phyloP scores from a whole-genome alignment of 768 basidiomycete genomes.

The Cystobasidium ongulense region DNA sequence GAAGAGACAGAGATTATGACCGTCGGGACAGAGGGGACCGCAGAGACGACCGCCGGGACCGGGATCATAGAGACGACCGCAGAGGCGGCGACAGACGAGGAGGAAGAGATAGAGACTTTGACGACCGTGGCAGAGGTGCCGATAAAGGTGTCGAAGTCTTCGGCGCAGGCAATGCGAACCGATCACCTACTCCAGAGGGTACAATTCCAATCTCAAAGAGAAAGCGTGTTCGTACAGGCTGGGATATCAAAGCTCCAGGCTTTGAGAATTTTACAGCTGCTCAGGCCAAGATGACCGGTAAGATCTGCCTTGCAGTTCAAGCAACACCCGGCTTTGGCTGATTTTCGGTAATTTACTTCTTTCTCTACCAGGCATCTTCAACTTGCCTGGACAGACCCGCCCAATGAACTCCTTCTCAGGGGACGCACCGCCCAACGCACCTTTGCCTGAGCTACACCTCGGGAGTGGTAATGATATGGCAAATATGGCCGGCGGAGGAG shows the following conservation, averaged over 20 bases:
- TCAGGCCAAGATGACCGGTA: constrained; percentile 98
- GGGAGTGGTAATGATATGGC: constrained; percentile 15
- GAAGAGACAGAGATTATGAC: constrained; percentile 6
- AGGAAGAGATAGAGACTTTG: constrained; percentile 25
- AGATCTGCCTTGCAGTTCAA: constrained; percentile 33
- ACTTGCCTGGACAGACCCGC: constrained; percentile 72
- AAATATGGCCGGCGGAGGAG: constrained; percentile 42
- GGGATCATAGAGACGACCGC: constrained; percentile 35
- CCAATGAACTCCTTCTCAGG: constrained; percentile 43
- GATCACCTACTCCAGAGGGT: constrained; percentile 85
- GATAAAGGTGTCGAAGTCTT: constrained; percentile 45
- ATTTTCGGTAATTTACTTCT: not conserved
- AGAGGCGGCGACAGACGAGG: constrained; percentile 45
- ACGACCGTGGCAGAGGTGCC: constrained; percentile 31
- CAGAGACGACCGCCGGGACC: constrained; percentile 33
- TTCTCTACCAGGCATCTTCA: constrained; percentile 67
- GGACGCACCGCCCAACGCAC: not conserved
- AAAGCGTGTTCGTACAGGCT: constrained; percentile 79
- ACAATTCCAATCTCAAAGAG: constrained; percentile 72
- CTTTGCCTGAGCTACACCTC: constrained; percentile 23
- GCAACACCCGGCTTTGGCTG: not conserved
- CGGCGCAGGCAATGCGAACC: constrained; percentile 62
- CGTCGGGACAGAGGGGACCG: constrained; percentile 37
- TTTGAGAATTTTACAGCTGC: constrained; percentile 90
- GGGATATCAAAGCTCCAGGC: constrained; percentile 92